Base-by-base conservation (phyloP, 768 basidiomycete species). In the Rossbeevera mucosa region DNA sequence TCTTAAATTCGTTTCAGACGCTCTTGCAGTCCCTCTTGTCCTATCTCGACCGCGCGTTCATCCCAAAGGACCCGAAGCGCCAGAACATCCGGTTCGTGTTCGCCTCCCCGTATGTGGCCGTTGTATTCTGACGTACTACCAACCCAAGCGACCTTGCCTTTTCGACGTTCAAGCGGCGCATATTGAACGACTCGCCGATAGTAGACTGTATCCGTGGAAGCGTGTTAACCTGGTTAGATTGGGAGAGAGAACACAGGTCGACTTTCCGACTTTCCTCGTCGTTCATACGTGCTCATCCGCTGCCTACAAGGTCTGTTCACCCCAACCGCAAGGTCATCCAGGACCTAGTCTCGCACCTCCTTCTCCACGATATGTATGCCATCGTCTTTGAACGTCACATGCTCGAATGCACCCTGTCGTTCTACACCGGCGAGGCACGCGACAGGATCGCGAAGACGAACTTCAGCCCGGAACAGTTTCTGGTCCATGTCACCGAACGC, bases 21-120 rank as follows among this genome's bases (percentile, higher is more conserved):
- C 68, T 89, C 18, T 62, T 91, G 2, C 69, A 78, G 55, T 84
- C 84, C 0, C 67, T 91, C 22, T 68, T 91, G 47, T 79, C 87
- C 3, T 86, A 85, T 64, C 68, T 92, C 47, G 88, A 93, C 62
- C 80, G 86, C 61, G 74, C 76, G 0, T 90, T 83, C 57, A 74
- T 88, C 9, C 60, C 65, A 0, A 69, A 71, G 36, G 67, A 75
- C 28, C 68, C 71, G 24, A 66, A 71, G 12, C 50, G 73, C 13
- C 59, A 60, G 7, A 69, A 65, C 13, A 76, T 85, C 43, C 75
- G 68, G 87, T 86, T 56, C 20, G 75, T 48, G 74, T 47, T 22
- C 24, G 38, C 50, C 14, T 7, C 12, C 18, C 16, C 31, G 21
- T 22, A 12, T 14, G 41, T 24, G 5, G 14, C 28, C 20, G 25